phyloP scores from a whole-genome alignment of 345 rosid species.

The Citrus maxima region DNA sequence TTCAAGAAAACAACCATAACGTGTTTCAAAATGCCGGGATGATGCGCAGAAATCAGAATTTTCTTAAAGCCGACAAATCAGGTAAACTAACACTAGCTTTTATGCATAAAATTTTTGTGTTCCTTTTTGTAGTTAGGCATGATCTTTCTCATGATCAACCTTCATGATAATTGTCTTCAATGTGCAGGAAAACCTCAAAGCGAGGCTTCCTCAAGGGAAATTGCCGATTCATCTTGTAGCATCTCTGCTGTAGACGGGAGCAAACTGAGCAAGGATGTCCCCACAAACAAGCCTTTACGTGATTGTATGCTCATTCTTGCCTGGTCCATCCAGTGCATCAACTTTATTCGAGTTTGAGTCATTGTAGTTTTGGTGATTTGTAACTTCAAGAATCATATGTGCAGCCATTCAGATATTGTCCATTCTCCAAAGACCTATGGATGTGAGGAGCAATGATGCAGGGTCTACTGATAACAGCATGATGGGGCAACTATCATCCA shows the following conservation, averaged over 20 bases:
- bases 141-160: background rate
- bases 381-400: slow-evolving; percentile 2
- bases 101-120: background rate
- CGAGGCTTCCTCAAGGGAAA: background rate
- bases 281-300: slow-evolving; percentile 44
- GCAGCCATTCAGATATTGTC: slow-evolving; percentile 67
- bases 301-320: slow-evolving; percentile 41
- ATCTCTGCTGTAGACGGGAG: slow-evolving; percentile 17
- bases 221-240: slow-evolving; percentile 25
- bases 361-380: background rate
- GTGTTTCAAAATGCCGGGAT: slow-evolving; percentile 9
- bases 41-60: slow-evolving; percentile 13
- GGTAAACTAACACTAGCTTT: slow-evolving; percentile 21
- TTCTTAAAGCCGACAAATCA: slow-evolving; percentile 23
- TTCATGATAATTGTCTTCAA: background rate
- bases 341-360: background rate
- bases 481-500: slow-evolving; percentile 14
- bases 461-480: slow-evolving; percentile 20
- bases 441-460: slow-evolving; percentile 17
- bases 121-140: background rate
- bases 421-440: slow-evolving; percentile 51
- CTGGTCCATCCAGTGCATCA: background rate
- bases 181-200: slow-evolving; percentile 31
- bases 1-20: slow-evolving; percentile 4
- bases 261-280: slow-evolving; percentile 21